phyloP scores from a whole-genome alignment of 441 rosid species.

The Raphanus hybrid region DNA sequence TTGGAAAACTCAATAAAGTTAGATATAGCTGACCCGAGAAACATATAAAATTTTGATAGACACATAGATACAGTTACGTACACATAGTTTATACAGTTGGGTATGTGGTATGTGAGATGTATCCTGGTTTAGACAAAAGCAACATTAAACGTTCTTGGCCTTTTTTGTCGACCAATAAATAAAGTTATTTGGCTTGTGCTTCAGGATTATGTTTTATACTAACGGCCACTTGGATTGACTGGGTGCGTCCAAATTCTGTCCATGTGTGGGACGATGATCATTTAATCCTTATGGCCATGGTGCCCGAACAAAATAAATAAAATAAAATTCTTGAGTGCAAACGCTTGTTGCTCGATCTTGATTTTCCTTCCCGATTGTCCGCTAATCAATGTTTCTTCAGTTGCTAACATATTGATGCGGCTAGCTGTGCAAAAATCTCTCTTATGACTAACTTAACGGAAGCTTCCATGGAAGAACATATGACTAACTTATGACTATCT shows the following conservation, averaged over 20 bases:
- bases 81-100: neutral
- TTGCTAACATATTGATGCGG: neutral
- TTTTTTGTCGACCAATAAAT: neutral
- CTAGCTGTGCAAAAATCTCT: neutral
- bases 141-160: constrained; percentile 28
- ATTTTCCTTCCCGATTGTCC: neutral
- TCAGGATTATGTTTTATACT: no score
- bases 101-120: neutral
- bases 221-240: neutral
- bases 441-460: neutral
- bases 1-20: neutral
- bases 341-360: neutral
- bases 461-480: neutral
- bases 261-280: neutral
- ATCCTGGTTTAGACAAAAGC: constrained; percentile 1
- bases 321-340: neutral
- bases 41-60: neutral
- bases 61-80: constrained; percentile 4
- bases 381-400: neutral
- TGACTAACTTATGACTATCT: no score
- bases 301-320: no score
- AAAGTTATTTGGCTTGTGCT: constrained; percentile 4
- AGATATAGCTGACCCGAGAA: neutral
- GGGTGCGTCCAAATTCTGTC: neutral
- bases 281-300: neutral